These are phyloP conservation scores for Penicillium manginii DNA, from an alignment of 495 filamentous ascomycete genomes.

Conservation along the genomic window DNA sequence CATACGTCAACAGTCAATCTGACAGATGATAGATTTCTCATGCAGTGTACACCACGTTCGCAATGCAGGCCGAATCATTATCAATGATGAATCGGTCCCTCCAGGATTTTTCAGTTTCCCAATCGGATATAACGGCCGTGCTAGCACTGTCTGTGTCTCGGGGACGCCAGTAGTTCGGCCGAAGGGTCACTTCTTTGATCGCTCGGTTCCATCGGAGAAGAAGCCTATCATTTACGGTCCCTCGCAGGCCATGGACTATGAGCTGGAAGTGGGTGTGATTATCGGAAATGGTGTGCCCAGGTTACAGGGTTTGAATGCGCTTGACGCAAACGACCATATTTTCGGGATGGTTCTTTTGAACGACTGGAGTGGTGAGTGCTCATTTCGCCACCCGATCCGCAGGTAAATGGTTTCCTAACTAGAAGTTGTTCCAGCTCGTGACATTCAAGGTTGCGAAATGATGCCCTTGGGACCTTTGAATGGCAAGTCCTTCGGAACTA, in stretches of 20 bases:
- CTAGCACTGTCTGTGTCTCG: constrained; percentile 72
- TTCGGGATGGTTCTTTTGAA: constrained; percentile 87
- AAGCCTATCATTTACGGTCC: constrained; percentile 53
- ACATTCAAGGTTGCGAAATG: constrained; percentile 43
- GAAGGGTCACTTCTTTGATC: constrained; percentile 68
- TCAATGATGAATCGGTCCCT: constrained; percentile 39
- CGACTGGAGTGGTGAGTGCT: constrained; percentile 81
- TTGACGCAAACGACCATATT: constrained; percentile 68
- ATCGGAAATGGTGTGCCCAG: constrained; percentile 50
- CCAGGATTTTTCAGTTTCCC: constrained; percentile 41
- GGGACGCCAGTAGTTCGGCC: constrained; percentile 73
- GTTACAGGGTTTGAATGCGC: constrained; percentile 24
- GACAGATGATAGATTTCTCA: constrained; percentile 72
- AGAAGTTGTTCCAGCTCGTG: constrained; percentile 28
- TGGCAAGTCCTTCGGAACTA: constrained; percentile 82
- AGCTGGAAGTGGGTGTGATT: constrained; percentile 82
- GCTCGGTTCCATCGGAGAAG: constrained; percentile 16
- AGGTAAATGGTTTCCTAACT: constrained; percentile 2
- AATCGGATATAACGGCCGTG: constrained; percentile 69
- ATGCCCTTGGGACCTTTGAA: constrained; percentile 46
- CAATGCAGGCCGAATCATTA: constrained; percentile 34
- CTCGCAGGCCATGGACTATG: constrained; percentile 70
- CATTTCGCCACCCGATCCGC: neutral
- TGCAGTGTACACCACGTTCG: constrained; percentile 41
- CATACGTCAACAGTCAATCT: constrained; percentile 1